Evolutionary conservation across 345 rosid genomes (phyloP).

Genomic region (Nasturtium officinale): DNA sequence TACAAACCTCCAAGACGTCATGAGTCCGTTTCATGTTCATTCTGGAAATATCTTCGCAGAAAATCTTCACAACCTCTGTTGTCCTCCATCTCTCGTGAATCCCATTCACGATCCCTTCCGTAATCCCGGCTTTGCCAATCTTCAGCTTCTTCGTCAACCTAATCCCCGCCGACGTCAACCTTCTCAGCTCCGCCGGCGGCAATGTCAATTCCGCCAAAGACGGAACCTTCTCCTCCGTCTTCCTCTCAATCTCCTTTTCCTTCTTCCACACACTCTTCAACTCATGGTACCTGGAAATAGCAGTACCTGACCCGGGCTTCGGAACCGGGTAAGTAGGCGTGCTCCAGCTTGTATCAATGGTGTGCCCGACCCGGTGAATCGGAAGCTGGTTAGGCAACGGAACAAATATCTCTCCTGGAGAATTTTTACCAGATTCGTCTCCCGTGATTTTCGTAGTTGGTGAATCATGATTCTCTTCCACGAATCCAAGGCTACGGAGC

Average conservation of each 20-base stretch:
- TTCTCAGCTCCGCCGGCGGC: slow-evolving; percentile 57
- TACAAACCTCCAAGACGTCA: slow-evolving; percentile 83
- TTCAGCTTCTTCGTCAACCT: slow-evolving; percentile 67
- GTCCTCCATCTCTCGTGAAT: slow-evolving; percentile 96
- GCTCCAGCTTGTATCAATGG: slow-evolving; percentile 95
- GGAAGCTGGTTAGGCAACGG: slow-evolving; percentile 69
- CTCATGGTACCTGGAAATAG: slow-evolving; percentile 61
- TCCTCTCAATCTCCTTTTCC: slow-evolving; percentile 49
- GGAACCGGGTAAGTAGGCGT: slow-evolving; percentile 87
- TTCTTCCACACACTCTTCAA: slow-evolving; percentile 54
- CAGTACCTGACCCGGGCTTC: slow-evolving; percentile 69
- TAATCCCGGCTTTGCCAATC: slow-evolving; percentile 87
- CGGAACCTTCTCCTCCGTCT: slow-evolving; percentile 57
- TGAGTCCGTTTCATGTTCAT: slow-evolving; percentile 97
- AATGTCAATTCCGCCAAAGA: slow-evolving; percentile 77
- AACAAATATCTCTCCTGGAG: slow-evolving; percentile 79
- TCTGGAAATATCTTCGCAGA: slow-evolving; percentile 78
- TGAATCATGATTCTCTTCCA: slow-evolving; percentile 43
- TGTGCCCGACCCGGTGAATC: slow-evolving; percentile 80
- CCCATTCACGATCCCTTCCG: slow-evolving; percentile 95
- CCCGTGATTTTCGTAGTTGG: not conserved
- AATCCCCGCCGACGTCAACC: slow-evolving; percentile 67
- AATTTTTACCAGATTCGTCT: not conserved
- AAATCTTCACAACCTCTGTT: slow-evolving; percentile 75
- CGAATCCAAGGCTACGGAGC: slow-evolving; percentile 87